phyloP scores from a whole-genome alignment of 768 basidiomycete species.

The Cystofilobasidium ferigula region DNA sequence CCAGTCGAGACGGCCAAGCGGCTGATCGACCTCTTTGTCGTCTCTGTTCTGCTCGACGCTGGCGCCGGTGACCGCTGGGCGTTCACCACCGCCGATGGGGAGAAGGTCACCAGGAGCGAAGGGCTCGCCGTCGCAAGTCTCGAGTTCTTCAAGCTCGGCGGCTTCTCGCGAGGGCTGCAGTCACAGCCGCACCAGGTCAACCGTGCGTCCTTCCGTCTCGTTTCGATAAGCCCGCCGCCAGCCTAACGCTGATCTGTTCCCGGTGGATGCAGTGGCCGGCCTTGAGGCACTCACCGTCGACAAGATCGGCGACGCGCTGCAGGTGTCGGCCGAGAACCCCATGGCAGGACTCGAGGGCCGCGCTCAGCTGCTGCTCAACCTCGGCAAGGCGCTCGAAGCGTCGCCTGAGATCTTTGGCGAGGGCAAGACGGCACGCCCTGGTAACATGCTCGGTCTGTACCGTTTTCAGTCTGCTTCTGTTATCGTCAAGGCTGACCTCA shows the following conservation, averaged over 20 bases:
- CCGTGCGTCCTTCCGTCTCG: slow-evolving; percentile 45
- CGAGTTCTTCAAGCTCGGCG: slow-evolving; percentile 72
- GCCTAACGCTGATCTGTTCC: background rate
- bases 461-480: background rate
- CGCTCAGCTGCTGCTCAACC: slow-evolving; percentile 58
- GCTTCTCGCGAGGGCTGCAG: slow-evolving; percentile 63
- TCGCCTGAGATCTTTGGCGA: slow-evolving; percentile 60
- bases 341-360: slow-evolving; percentile 87
- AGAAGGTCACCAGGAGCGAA: slow-evolving; percentile 53
- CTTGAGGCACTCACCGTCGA: slow-evolving; percentile 54
- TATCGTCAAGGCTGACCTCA: no score
- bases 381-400: slow-evolving; percentile 57
- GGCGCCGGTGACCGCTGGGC: slow-evolving; percentile 78
- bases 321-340: slow-evolving; percentile 62
- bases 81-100: slow-evolving; percentile 50
- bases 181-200: slow-evolving; percentile 63
- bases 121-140: slow-evolving; percentile 78
- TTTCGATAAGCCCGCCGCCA: background rate
- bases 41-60: slow-evolving; percentile 86
- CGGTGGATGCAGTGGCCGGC: slow-evolving; percentile 51
- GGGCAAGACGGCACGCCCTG: slow-evolving; percentile 55
- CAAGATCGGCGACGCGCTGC: slow-evolving; percentile 58
- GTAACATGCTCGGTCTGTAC: slow-evolving; percentile 61
- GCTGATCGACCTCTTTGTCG: slow-evolving; percentile 76
- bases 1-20: slow-evolving; percentile 51